phyloP scores from a whole-genome alignment of 1,284 basidiomycete genomes.

The Ceratobasidium theobromae region DNA sequence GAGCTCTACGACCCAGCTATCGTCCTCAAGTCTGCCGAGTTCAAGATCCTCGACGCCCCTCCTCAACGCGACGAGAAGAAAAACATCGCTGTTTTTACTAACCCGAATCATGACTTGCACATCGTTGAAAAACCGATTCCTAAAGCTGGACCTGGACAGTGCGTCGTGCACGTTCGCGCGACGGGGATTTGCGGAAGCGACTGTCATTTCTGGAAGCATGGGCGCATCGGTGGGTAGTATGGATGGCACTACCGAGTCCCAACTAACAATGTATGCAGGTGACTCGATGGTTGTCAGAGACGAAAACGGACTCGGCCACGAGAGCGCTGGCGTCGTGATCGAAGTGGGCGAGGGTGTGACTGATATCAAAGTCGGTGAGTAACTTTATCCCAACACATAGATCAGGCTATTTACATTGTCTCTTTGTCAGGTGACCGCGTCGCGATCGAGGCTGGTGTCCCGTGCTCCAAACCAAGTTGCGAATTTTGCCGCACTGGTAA shows the following conservation, averaged over 20 bases:
- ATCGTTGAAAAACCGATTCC: conserved; percentile 46
- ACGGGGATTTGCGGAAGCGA: conserved; percentile 50
- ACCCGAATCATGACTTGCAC: conserved; percentile 45
- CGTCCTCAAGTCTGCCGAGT: conserved; percentile 36
- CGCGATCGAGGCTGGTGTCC: conserved; percentile 54
- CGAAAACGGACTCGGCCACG: conserved; percentile 48
- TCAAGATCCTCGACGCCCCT: conserved; percentile 36
- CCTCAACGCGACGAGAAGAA: conserved; percentile 30
- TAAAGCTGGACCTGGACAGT: conserved; percentile 44
- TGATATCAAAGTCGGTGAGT: conserved; percentile 39
- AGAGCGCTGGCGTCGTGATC: conserved; percentile 49
- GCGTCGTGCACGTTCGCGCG: conserved; percentile 46
- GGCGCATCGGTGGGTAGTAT: conserved; percentile 42
- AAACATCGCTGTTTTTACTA: conserved; percentile 46
- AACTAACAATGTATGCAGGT: conserved; percentile 28
- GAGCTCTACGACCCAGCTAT: conserved; percentile 36
- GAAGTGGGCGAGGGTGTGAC: conserved; percentile 48
- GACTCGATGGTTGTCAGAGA: conserved; percentile 45
- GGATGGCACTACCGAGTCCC: neutral
- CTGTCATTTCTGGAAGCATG: conserved; percentile 54
- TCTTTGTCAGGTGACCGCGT: conserved; percentile 44
- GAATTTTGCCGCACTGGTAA: conserved; percentile 50
- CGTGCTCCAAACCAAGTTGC: conserved; percentile 50
- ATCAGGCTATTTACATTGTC: neutral
- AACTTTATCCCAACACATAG: conserved; percentile 29